Base-by-base conservation (phyloP, 2,329 filamentous ascomycete species). In the Calonectria honghensis region DNA sequence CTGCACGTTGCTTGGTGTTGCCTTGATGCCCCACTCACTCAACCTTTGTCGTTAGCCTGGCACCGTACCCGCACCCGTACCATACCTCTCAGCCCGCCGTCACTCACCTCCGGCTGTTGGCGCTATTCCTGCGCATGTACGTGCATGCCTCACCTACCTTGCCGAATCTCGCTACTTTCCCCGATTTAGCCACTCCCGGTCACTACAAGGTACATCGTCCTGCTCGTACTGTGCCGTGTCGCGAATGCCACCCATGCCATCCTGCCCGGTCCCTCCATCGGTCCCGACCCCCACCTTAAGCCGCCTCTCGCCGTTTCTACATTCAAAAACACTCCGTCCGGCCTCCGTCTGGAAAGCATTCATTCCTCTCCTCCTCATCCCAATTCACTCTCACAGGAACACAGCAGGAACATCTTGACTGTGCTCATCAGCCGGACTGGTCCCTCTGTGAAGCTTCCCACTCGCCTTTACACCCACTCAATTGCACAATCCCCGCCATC, bases 401-500 rank as follows among this genome's bases (percentile, higher is more conserved):
- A 50, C 41, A 48, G 24, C 72, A 70, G 50, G 48, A 64, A 7
- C 51, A 45, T 39, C 20, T 67, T 67, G 39, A 72, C 64, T 63
- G 37, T 54, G 54, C 29, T 69, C 54, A 70, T 70, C 57, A 65
- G 31, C 16, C 13, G 59, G 66, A 68, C 52, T 72, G 68, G 57
- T 68, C 41, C 29, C 41, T n/a, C 29, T 29, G 50, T 32, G 41
- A 69, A 24, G 27, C 59, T 41, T 65, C 51, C 66, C 48, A 14
- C 32, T 50, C 20, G 37, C 52, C 70, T 48, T 51, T 32, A 50
- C 24, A 57, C 32, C 20, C 37, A 24, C 63, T 52, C 54, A 35
- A 72, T 59, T 70, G 20, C 51, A 45, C 57, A 52, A 71, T 51
- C 45, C 37, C 61, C 57, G 65, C 24, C 67, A 90, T 79, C 78